Evolutionary conservation across 805 yeast genomes (phyloP).

Genomic region (Brettanomyces naardenensis): DNA sequence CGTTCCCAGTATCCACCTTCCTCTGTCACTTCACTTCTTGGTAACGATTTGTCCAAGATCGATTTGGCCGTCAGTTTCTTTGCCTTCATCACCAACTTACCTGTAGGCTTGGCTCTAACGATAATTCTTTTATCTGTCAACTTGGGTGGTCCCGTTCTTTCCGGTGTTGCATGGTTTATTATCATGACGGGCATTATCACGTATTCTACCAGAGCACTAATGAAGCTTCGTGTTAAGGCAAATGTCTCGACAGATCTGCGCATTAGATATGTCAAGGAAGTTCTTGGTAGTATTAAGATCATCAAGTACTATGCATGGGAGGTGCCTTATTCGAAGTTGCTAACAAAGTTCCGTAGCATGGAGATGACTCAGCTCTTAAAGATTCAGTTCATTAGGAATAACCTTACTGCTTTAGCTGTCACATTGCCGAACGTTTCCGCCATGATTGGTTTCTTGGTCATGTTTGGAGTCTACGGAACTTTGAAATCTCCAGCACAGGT

Average conservation of each 20-base stretch:
- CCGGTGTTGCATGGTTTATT: constrained; percentile 54
- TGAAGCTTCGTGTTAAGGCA: constrained; percentile 48
- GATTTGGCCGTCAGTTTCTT: constrained; percentile 70
- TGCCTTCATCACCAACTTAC: constrained; percentile 56
- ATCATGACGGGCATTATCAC: constrained; percentile 43
- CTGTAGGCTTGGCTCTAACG: constrained; percentile 54
- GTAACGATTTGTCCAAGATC: constrained; percentile 75
- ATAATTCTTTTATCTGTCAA: constrained; percentile 57
- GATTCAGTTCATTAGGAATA: constrained; percentile 59
- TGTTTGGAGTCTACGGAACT: constrained; percentile 27
- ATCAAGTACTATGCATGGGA: constrained; percentile 94
- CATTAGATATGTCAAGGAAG: constrained; percentile 69
- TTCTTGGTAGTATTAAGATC: constrained; percentile 67
- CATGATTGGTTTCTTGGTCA: constrained; percentile 42
- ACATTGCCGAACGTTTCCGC: constrained; percentile 67
- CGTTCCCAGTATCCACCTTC: constrained; percentile 57
- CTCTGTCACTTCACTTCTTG: constrained; percentile 66
- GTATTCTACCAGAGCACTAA: constrained; percentile 40
- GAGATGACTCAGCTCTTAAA: constrained; percentile 58
- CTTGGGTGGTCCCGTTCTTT: constrained; percentile 65
- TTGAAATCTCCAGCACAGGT: constrained; percentile 50
- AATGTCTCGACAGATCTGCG: constrained; percentile 67
- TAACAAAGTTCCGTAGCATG: constrained; percentile 44
- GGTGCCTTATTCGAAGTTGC: constrained; percentile 54
- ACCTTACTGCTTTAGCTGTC: constrained; percentile 56